Conservation (phyloP, 306 rosid genomes). For the Vicia villosa region DNA sequence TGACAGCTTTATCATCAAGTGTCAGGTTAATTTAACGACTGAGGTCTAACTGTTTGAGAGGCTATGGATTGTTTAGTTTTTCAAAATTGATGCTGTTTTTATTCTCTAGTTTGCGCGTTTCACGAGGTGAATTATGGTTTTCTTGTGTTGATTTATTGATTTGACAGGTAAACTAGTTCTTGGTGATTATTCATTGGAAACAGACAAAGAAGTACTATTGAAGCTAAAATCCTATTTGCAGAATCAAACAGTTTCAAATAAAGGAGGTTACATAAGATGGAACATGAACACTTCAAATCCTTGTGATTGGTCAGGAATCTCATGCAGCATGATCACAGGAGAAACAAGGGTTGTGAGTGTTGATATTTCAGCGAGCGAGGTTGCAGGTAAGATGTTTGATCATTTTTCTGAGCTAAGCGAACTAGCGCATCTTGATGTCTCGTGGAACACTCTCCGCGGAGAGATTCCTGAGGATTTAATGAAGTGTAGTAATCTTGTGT, state of each 20-base stretch:
- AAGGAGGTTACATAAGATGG: slow-evolving; percentile 66
- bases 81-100: slow-evolving; percentile 37
- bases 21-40: background rate
- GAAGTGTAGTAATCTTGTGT: slow-evolving; percentile 53
- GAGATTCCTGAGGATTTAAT: slow-evolving; percentile 58
- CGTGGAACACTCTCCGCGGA: slow-evolving; percentile 64
- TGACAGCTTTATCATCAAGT: background rate
- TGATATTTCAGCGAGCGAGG: slow-evolving; percentile 43
- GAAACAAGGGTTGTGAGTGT: slow-evolving; percentile 53
- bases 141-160: background rate
- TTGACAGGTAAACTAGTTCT: slow-evolving; percentile 49
- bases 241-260: slow-evolving; percentile 47
- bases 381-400: slow-evolving; percentile 55
- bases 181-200: slow-evolving; percentile 54
- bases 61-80: background rate
- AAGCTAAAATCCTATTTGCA: slow-evolving; percentile 53
- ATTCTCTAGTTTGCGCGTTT: background rate
- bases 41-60: background rate
- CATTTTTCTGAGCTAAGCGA: slow-evolving; percentile 68
- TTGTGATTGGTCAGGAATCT: slow-evolving; percentile 69
- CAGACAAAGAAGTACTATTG: slow-evolving; percentile 60
- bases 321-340: slow-evolving; percentile 41
- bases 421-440: slow-evolving; percentile 70
- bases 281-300: slow-evolving; percentile 47
- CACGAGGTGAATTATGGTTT: background rate